phyloP scores from a whole-genome alignment of 140 eudicot genomes.

The Anethum foeniculum region DNA sequence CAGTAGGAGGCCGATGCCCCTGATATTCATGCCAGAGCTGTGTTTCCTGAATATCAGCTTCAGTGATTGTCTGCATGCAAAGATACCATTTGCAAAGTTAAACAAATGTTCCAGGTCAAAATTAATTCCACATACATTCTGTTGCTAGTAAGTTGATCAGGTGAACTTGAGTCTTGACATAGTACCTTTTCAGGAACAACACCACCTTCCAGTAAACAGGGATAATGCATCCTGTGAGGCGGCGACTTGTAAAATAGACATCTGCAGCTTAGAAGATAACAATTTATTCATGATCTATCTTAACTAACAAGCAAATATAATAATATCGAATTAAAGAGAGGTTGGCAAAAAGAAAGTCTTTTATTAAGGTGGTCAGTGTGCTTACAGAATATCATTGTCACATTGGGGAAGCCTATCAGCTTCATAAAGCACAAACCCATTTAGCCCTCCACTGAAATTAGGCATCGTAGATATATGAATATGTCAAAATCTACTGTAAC shows the following conservation, averaged over 20 bases:
- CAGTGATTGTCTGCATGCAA: conserved; percentile 9
- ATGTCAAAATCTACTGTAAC: background rate
- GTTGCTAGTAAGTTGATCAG: background rate
- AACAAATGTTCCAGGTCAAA: background rate
- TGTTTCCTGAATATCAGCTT: conserved; percentile 2
- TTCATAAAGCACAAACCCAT: conserved; percentile 23
- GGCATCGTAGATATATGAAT: background rate
- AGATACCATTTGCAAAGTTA: background rate
- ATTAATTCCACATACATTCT: background rate
- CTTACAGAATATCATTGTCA: conserved; percentile 26
- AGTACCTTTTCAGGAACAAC: conserved; percentile 29
- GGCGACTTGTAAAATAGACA: conserved; percentile 25
- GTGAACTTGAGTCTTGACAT: background rate
- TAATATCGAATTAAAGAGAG: background rate
- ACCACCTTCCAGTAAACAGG: conserved; percentile 27
- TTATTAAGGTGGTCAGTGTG: background rate
- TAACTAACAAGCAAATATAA: background rate
- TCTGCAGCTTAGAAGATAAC: conserved; percentile 15
- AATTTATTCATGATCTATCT: background rate
- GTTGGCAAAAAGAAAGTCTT: background rate
- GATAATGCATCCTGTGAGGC: conserved; percentile 9
- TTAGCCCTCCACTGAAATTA: conserved; percentile 21
- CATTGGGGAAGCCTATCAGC: background rate
- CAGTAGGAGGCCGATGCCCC: background rate
- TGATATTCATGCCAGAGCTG: conserved; percentile 15